Percentiles rank a stretch among this genome's conserved stretches.
phyloP scores from a whole-genome alignment of 768 basidiomycete species.

The Phallus indusiatus region DNA sequence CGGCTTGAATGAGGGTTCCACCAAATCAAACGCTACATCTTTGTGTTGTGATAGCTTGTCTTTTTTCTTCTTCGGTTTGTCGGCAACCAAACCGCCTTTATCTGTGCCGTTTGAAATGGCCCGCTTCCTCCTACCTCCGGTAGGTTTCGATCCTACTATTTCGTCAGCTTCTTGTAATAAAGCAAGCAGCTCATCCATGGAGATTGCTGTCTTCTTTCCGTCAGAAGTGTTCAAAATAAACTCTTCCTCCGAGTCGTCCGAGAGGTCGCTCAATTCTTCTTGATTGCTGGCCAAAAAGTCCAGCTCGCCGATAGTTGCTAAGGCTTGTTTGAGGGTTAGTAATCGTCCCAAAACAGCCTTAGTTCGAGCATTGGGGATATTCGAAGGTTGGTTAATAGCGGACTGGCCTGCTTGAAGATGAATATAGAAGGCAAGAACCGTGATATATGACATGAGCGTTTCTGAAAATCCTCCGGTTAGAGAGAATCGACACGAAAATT shows the following conservation, averaged over 20 bases:
- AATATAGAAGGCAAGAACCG: conserved; percentile 86
- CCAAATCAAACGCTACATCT: conserved; percentile 54
- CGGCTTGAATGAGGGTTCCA: conserved; percentile 63
- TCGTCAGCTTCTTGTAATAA: conserved; percentile 45
- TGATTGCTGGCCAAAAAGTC: conserved; percentile 46
- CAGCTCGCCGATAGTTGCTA: conserved; percentile 77
- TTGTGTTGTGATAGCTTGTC: conserved; percentile 19
- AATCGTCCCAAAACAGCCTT: conserved; percentile 65
- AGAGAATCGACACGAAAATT: neutral
- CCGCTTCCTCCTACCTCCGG: conserved; percentile 21
- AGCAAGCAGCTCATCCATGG: conserved; percentile 40
- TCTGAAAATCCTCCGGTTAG: conserved; percentile 37
- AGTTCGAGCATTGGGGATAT: conserved; percentile 18
- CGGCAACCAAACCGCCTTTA: conserved; percentile 10
- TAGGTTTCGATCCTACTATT: conserved; percentile 13
- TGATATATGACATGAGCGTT: conserved; percentile 81
- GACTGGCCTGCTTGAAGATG: conserved; percentile 68
- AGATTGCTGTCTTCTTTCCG: conserved; percentile 18
- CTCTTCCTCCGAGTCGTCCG: conserved; percentile 17
- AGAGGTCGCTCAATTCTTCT: conserved; percentile 31
- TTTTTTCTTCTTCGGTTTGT: conserved; percentile 14
- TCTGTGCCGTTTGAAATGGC: conserved; percentile 27
- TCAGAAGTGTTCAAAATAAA: conserved; percentile 16
- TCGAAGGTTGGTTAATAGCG: conserved; percentile 49
- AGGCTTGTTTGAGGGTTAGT: conserved; percentile 71